phyloP scores from a whole-genome alignment of 2,329 filamentous ascomycete species.

The Hypoxylon sp. region DNA sequence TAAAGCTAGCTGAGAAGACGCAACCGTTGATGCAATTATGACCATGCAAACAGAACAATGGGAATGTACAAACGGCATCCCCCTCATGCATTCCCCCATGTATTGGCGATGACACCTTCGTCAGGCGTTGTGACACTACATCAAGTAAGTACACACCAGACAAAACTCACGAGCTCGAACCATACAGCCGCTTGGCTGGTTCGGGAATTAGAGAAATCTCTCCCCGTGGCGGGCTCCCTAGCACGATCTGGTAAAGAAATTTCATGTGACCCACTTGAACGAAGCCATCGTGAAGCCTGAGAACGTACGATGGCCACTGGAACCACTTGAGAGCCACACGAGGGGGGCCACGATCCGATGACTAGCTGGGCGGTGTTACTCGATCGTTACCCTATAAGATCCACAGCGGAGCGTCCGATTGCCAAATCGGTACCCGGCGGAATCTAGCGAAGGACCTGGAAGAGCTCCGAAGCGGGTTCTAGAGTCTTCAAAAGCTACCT shows the following conservation, averaged over 20 bases:
- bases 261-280: slow-evolving; percentile 42
- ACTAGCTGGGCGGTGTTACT: slow-evolving; percentile 46
- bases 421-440: slow-evolving; percentile 35
- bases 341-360: slow-evolving; percentile 33
- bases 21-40: slow-evolving; percentile 31
- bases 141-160: slow-evolving; percentile 5
- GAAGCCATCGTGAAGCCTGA: slow-evolving; percentile 51
- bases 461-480: slow-evolving; percentile 26
- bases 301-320: slow-evolving; percentile 38
- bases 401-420: slow-evolving; percentile 46
- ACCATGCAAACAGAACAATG: slow-evolving; percentile 22
- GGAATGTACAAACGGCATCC: neutral
- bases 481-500: neutral
- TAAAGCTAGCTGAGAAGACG: slow-evolving; percentile 21
- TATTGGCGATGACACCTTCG: slow-evolving; percentile 33
- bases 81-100: neutral
- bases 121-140: slow-evolving; percentile 31
- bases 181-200: slow-evolving; percentile 21
- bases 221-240: slow-evolving; percentile 15
- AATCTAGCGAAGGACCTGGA: slow-evolving; percentile 31
- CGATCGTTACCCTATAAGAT: slow-evolving; percentile 53
- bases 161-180: slow-evolving; percentile 28
- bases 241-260: slow-evolving; percentile 31
- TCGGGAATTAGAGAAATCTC: slow-evolving; percentile 15
- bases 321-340: slow-evolving; percentile 31